Base-by-base conservation (phyloP, 441 rosid genomes). In the Croton setiger region DNA sequence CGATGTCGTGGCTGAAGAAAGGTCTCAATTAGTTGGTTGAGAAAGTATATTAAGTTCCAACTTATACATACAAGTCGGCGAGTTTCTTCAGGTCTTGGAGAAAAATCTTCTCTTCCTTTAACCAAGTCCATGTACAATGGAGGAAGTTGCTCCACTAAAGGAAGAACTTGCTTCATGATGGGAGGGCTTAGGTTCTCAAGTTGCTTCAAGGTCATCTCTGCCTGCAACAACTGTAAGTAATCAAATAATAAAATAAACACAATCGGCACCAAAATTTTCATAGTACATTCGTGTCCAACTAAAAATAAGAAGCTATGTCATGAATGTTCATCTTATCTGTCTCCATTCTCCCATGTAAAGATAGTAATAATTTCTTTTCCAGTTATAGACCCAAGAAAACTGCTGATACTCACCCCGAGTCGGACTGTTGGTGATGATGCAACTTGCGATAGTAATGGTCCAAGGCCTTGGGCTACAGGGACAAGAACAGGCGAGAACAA, bases 81-180 rank as follows among this genome's bases (percentile, higher is more conserved):
- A 69, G 97, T 94, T 82, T 94, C 97, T 84, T 92, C 99, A 52
- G 99, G 97, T 80, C 84, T 94, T 60, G 98, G 98, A 77, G 80
- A 59, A 73, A 94, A 94, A 6, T 92, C 99, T 85, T 94, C 98
- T 81, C 96, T 86, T 78, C 99, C 99, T 47, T 88, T 90, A 3
- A 79, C 85, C 54, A 94, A 82, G 88, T 94, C 97, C 96, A 84
- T 87, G 82, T 91, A 94, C 81, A 92, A 65, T 15, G 97, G 96
- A 73, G 99, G 96, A 54, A 94, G 88, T 80, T 92, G 99, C 82
- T 94, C 97, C 52, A 94, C 86, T 74, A 94, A 67, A 55, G 99
- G 99, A 76, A 94, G 83, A 77, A 84, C 95, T 81, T 94, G 99
- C 86, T 88, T 94, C 96, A 94, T 80, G 45, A 92, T 85, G 44